These are phyloP conservation scores for Neospora caninum DNA, from an alignment of 169 alveolate species.

Conservation along the genomic window DNA sequence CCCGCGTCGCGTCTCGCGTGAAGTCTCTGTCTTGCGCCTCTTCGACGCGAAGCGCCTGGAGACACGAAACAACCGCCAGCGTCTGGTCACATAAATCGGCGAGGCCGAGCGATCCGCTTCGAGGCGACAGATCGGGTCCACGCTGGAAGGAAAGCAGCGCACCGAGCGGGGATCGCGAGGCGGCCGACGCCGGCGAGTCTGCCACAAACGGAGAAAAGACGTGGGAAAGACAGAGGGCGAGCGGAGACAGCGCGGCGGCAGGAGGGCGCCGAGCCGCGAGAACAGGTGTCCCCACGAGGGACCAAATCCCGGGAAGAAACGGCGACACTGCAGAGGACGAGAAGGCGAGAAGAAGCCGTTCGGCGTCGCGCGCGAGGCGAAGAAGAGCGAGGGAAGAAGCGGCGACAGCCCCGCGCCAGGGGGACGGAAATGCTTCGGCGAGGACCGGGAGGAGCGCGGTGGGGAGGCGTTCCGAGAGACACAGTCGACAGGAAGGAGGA, in stretches of 20 bases:
- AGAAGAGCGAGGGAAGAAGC: not conserved
- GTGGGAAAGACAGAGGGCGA: not conserved
- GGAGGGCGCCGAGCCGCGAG: not conserved
- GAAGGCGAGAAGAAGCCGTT: not conserved
- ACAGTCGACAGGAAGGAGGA: not conserved
- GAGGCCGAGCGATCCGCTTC: too few relatives aligned
- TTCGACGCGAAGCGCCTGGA: too few relatives aligned
- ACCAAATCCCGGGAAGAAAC: not conserved
- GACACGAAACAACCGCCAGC: too few relatives aligned
- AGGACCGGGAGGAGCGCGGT: not conserved
- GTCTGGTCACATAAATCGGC: too few relatives aligned
- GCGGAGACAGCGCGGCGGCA: not conserved
- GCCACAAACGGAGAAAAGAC: not conserved
- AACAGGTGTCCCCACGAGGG: not conserved
- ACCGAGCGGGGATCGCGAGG: too few relatives aligned
- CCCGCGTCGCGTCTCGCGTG: too few relatives aligned
- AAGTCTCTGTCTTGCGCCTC: too few relatives aligned
- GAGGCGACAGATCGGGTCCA: too few relatives aligned
- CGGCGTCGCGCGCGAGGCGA: not conserved
- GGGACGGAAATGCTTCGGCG: not conserved
- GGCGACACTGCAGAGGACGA: not conserved
- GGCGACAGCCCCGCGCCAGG: not conserved
- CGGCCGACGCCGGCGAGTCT: not conserved
- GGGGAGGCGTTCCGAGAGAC: not conserved
- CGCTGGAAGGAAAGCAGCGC: too few relatives aligned